Evolutionary conservation across 2,329 filamentous ascomycete genomes (phyloP).

Genomic region (Paracoccidioides brasiliensis): DNA sequence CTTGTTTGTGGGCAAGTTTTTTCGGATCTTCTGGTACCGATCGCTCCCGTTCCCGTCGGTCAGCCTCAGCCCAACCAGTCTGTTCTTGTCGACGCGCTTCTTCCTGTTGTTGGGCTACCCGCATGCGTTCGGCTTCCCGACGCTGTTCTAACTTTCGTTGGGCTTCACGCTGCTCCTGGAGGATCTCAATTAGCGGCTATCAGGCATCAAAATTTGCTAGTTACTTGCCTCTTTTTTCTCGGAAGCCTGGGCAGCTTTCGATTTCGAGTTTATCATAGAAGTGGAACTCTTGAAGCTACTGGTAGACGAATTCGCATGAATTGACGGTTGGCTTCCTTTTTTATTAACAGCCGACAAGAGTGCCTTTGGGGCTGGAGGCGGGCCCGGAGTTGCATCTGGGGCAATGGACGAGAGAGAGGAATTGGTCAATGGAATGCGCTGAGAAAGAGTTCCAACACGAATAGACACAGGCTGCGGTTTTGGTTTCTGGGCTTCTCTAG

Average conservation of each 20-base stretch:
- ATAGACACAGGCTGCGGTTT: slow-evolving; percentile 37
- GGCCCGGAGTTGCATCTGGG: slow-evolving; percentile 21
- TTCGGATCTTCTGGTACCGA: slow-evolving; percentile 46
- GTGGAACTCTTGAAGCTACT: slow-evolving; percentile 52
- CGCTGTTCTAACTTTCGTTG: slow-evolving; percentile 72
- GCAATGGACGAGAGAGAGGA: slow-evolving; percentile 45
- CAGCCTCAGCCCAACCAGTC: slow-evolving; percentile 45
- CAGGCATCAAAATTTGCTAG: not conserved
- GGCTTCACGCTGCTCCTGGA: slow-evolving; percentile 59
- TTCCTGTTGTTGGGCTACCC: slow-evolving; percentile 47
- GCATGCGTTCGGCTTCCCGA: slow-evolving; percentile 65
- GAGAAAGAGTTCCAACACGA: slow-evolving; percentile 36
- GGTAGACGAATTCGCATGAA: slow-evolving; percentile 42
- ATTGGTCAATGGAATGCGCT: slow-evolving; percentile 34
- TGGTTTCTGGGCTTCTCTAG: slow-evolving; percentile 32
- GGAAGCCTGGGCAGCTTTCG: slow-evolving; percentile 60
- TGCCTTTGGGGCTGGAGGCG: slow-evolving; percentile 26
- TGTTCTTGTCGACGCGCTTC: slow-evolving; percentile 35
- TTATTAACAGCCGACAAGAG: slow-evolving; percentile 38
- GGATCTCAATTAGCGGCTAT: not conserved
- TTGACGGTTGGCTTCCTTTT: slow-evolving; percentile 55
- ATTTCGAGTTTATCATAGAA: slow-evolving; percentile 49
- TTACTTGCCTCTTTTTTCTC: slow-evolving; percentile 57
- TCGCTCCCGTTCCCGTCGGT: slow-evolving; percentile 35
- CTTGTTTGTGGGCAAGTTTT: slow-evolving; percentile 51